phyloP scores from a whole-genome alignment of 139 green algal species.

The Chlorella sp. region DNA sequence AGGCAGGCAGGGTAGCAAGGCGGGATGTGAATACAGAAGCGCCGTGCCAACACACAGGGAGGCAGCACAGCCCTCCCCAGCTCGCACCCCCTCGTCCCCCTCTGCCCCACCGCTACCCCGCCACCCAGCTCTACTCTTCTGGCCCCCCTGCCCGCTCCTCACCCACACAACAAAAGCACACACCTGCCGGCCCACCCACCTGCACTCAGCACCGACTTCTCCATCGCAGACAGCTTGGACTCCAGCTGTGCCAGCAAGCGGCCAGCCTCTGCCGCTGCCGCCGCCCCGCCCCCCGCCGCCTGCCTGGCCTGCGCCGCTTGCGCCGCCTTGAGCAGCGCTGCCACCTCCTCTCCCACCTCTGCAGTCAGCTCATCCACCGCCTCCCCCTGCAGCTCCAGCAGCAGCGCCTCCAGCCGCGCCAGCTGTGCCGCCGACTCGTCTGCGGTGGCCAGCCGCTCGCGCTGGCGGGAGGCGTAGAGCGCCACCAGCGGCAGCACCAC shows the following conservation, averaged over 20 bases:
- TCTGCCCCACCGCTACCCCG: background rate
- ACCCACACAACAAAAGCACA: background rate
- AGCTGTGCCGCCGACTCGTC: background rate
- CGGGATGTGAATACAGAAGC: background rate
- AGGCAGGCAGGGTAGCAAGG: background rate
- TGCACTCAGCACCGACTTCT: slow-evolving; percentile 53
- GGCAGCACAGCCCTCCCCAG: background rate
- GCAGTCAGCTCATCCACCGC: slow-evolving; percentile 32
- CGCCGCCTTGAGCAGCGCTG: slow-evolving; percentile 14
- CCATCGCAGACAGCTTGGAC: slow-evolving; percentile 54
- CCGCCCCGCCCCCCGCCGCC: background rate
- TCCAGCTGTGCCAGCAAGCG: slow-evolving; percentile 46
- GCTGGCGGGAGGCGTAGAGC: slow-evolving; percentile 52
- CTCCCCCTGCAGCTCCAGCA: slow-evolving; percentile 38
- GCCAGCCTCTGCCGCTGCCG: background rate
- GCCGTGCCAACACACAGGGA: background rate
- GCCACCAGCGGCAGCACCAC: slow-evolving; percentile 57
- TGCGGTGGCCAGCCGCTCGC: slow-evolving; percentile 24
- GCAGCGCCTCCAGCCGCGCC: slow-evolving; percentile 25
- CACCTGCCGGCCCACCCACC: slow-evolving; percentile 7
- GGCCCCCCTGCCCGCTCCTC: background rate
- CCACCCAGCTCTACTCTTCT: background rate
- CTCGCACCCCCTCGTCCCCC: no score
- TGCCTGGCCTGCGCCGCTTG: slow-evolving; percentile 14
- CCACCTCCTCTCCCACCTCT: slow-evolving; percentile 42